Evolutionary conservation across 495 filamentous ascomycete genomes (phyloP), one percentile per base, ranked within the genome.

Genomic region (Aspergillus bridgeri): DNA sequence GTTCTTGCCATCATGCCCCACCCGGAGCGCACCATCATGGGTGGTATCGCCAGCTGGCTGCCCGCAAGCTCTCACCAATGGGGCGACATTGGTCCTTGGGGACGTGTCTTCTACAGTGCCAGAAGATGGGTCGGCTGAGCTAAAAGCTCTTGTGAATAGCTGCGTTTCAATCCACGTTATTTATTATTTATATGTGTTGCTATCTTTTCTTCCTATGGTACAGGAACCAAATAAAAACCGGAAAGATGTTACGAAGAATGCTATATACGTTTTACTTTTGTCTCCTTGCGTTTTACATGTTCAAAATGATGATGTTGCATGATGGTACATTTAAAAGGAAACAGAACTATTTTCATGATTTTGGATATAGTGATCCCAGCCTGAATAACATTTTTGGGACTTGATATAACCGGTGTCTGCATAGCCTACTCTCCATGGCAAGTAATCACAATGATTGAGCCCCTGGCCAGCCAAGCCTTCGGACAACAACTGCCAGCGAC

Each of bases 1-100:
- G 91, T 96, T 0, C 65, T 98, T 64, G 92, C 91, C 9, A 85
- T 97, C 77, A 98, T 98, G 93, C 94, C 94, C 63, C 93, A 97
- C 75, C 92, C 92, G 8, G 93, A 98, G 75, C 82, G 93, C 6
- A 96, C 92, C n/a, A 82, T 96, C 29, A 72, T 96, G 76, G 86
- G 80, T 58, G 89, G 91, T 60, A 86, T 92, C 61, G 88, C 80
- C 29, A 92, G 89, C 68, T 97, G 86, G 64, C 68, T 89, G 49
- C 88, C 90, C 11, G 69, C 77, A 25, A 78, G 82, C 66, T 73
- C 84, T 20, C 83, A 84, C 62, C 79, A 89, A 60, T 91, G 89
- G 86, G 90, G 90, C 27, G 88, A 95, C 61, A 88, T 88, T 72
- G 92, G 91, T 6, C 93, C 94, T 27, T 98, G 93, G 93, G 81